A percentile compares a stretch with the other conserved stretches of the same genome.
phyloP scores from a whole-genome alignment of 129 eudicot species.

The Dittrichia graveolens region DNA sequence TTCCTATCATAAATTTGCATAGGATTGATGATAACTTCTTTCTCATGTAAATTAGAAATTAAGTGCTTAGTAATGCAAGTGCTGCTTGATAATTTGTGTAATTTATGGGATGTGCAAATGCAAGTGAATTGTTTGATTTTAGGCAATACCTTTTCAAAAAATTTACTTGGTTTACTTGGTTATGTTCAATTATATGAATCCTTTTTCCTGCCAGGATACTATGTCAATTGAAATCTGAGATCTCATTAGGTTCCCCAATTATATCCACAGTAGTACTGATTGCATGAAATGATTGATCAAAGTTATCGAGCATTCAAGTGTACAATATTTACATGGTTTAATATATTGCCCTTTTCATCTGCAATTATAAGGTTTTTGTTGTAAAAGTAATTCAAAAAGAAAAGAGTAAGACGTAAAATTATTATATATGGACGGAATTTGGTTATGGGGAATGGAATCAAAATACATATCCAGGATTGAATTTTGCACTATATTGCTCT shows the following conservation, averaged over 20 bases:
- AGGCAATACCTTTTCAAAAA: background rate
- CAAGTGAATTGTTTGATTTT: background rate
- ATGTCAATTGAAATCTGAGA: too few relatives aligned
- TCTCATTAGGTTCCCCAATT: background rate
- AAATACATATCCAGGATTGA: background rate
- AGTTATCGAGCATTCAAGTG: background rate
- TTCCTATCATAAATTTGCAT: background rate
- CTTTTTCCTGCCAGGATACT: background rate
- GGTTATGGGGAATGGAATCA: background rate
- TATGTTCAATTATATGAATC: background rate
- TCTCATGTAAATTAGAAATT: background rate
- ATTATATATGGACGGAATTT: background rate
- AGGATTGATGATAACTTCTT: background rate
- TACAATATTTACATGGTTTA: background rate
- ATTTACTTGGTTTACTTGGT: constrained; percentile 2
- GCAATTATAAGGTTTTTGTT: background rate
- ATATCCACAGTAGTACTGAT: background rate
- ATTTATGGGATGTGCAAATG: background rate
- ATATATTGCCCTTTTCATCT: background rate
- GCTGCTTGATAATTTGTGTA: background rate
- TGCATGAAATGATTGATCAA: background rate
- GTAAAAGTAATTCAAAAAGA: background rate
- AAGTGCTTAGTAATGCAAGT: constrained; percentile 14
- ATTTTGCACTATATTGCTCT: background rate
- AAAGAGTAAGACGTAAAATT: background rate